Conservation (phyloP, 441 rosid genomes). For the Brassica hybrid region DNA sequence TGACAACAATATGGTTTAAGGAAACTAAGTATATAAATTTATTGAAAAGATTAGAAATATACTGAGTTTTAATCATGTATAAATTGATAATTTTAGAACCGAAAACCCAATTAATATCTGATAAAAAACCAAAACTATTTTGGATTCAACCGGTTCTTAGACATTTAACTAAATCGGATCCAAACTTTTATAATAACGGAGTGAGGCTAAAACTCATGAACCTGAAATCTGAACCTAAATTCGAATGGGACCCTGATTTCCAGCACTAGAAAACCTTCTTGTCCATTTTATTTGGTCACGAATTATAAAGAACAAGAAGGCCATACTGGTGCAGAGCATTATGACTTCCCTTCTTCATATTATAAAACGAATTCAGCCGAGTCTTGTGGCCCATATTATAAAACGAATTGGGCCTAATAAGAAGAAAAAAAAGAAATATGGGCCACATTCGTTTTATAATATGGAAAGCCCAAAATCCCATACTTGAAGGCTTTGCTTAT, state of each 20-base stretch:
- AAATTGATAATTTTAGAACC: too few relatives aligned
- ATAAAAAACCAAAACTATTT: not conserved
- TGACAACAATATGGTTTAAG: not conserved
- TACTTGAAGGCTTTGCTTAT: not conserved
- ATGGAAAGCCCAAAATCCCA: not conserved
- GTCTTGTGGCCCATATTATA: not conserved
- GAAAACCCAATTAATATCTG: not conserved
- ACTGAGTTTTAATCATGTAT: not conserved
- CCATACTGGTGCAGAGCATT: not conserved
- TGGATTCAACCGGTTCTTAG: not conserved
- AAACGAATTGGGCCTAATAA: too few relatives aligned
- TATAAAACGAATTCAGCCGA: too few relatives aligned
- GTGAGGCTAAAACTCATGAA: too few relatives aligned
- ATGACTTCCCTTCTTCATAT: not conserved
- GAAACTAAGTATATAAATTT: not conserved
- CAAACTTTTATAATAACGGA: not conserved
- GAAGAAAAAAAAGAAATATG: not conserved
- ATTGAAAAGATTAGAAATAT: too few relatives aligned
- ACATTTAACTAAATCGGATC: not conserved
- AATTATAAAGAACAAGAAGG: not conserved
- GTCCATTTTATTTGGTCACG: not conserved
- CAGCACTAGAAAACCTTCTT: too few relatives aligned
- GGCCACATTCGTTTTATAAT: not conserved
- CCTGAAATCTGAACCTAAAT: too few relatives aligned
- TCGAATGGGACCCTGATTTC: too few relatives aligned